Percentiles rank a stretch among this genome's conserved stretches.
Conservation (phyloP, 2,329 filamentous ascomycete genomes). For the Fusarium sp. region DNA sequence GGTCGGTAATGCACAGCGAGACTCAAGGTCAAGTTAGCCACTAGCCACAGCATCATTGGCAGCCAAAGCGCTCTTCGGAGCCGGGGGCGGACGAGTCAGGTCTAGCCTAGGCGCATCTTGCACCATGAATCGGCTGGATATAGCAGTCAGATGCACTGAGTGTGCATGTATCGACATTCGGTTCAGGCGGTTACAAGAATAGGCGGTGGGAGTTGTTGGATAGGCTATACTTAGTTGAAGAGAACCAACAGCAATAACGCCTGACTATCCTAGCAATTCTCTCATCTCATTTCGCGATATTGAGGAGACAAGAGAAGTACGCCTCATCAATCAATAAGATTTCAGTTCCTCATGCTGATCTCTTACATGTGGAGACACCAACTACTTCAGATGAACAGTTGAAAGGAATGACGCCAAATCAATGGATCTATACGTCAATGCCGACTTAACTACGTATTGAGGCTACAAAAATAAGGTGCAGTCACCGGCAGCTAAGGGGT, state of each 20-base stretch:
- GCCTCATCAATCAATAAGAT: slow-evolving; percentile 27
- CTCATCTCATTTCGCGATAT: slow-evolving; percentile 14
- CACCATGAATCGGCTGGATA: slow-evolving; percentile 26
- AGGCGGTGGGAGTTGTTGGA: slow-evolving; percentile 34
- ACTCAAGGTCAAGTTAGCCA: not conserved
- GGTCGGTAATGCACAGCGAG: not conserved
- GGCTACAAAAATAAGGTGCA: slow-evolving; percentile 8
- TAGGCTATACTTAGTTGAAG: not conserved
- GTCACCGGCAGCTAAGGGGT: not conserved
- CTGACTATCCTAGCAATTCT: slow-evolving; percentile 1
- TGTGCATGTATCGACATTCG: slow-evolving; percentile 14
- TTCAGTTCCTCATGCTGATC: slow-evolving; percentile 26
- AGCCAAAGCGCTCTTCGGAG: slow-evolving; percentile 32
- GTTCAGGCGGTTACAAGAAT: slow-evolving; percentile 40
- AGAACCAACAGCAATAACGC: slow-evolving; percentile 6
- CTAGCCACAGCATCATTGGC: slow-evolving; percentile 42
- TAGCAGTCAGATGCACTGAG: not conserved
- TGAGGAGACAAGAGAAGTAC: slow-evolving; percentile 12
- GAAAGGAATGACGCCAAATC: slow-evolving; percentile 42
- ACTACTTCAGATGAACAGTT: slow-evolving; percentile 1
- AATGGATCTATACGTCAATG: slow-evolving; percentile 40
- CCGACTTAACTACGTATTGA: not conserved
- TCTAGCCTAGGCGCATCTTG: slow-evolving; percentile 39
- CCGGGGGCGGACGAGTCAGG: slow-evolving; percentile 37
- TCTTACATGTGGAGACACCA: slow-evolving; percentile 9